phyloP scores from a whole-genome alignment of 1,284 basidiomycete genomes.

The Lentinula novae-zelandiae region DNA sequence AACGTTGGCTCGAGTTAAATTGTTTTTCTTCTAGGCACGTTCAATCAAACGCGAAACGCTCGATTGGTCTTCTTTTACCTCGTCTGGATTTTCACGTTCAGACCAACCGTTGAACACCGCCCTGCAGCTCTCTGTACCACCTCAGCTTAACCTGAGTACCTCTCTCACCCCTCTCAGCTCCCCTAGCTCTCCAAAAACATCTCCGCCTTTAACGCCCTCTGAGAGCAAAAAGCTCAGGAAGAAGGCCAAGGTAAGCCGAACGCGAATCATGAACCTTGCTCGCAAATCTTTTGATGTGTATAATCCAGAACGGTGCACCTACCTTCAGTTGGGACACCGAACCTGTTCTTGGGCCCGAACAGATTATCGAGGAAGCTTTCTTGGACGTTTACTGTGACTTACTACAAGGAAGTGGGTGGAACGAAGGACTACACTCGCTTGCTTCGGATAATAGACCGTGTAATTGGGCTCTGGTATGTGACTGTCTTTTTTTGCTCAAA shows the following conservation, averaged over 20 bases:
- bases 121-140: slow-evolving; percentile 56
- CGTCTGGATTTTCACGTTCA: slow-evolving; percentile 72
- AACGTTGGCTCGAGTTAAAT: not conserved
- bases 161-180: not conserved
- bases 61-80: slow-evolving; percentile 84
- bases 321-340: slow-evolving; percentile 85
- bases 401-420: slow-evolving; percentile 75
- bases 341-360: slow-evolving; percentile 68
- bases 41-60: slow-evolving; percentile 74
- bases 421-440: slow-evolving; percentile 66
- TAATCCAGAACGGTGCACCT: slow-evolving; percentile 28
- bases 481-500: not conserved
- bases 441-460: slow-evolving; percentile 46
- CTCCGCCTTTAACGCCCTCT: slow-evolving; percentile 27
- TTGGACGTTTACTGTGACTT: slow-evolving; percentile 86
- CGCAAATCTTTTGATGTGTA: slow-evolving; percentile 33
- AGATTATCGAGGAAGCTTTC: slow-evolving; percentile 83
- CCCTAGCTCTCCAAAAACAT: not conserved
- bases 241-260: slow-evolving; percentile 52
- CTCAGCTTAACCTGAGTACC: not conserved
- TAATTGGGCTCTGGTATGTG: slow-evolving; percentile 85
- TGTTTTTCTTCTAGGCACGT: slow-evolving; percentile 45
- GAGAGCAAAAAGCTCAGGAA: slow-evolving; percentile 77
- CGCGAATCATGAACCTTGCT: not conserved
- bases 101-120: slow-evolving; percentile 74